Conservation (phyloP, 306 rosid genomes). For the Herpetospermum pedunculosum region DNA sequence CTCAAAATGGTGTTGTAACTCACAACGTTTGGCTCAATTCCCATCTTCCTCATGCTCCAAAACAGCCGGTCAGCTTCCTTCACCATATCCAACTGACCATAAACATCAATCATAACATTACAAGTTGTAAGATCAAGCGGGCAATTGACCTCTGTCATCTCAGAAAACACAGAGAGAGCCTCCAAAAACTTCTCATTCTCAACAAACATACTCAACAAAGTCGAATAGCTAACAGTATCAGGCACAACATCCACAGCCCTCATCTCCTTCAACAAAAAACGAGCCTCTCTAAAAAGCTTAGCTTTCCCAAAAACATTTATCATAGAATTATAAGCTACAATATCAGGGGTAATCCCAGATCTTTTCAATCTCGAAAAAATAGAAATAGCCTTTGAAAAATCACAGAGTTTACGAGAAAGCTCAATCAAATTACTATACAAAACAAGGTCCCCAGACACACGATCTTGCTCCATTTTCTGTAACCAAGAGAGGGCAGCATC, state of each 20-base stretch:
- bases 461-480: slow-evolving; percentile 82
- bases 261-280: slow-evolving; percentile 66
- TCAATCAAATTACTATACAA: slow-evolving; percentile 78
- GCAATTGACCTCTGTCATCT: slow-evolving; percentile 63
- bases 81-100: slow-evolving; percentile 89
- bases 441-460: slow-evolving; percentile 75
- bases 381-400: slow-evolving; percentile 79
- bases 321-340: slow-evolving; percentile 68
- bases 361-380: slow-evolving; percentile 54
- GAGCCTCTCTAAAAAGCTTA: slow-evolving; percentile 73
- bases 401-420: slow-evolving; percentile 63
- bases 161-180: slow-evolving; percentile 66
- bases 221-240: slow-evolving; percentile 64
- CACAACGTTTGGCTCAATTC: slow-evolving; percentile 71
- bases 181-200: slow-evolving; percentile 76
- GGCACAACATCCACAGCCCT: slow-evolving; percentile 44
- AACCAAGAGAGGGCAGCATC: slow-evolving; percentile 85
- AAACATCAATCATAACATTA: slow-evolving; percentile 90
- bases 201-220: slow-evolving; percentile 50
- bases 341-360: slow-evolving; percentile 54
- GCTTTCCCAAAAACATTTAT: slow-evolving; percentile 89
- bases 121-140: slow-evolving; percentile 60
- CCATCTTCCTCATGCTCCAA: slow-evolving; percentile 93
- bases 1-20: slow-evolving; percentile 84
- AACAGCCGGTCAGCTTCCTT: slow-evolving; percentile 84